Evolutionary conservation across 129 eudicot genomes (phyloP).

Genomic region (Daucus carota): DH1_v3.0 NC_030383.2:51851501-51852000

Average conservation of each 20-base stretch:
- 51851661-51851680: constrained; percentile 10
- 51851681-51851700: constrained; percentile 7
- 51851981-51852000: too few relatives aligned
- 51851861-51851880: too few relatives aligned
- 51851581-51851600: constrained; percentile 3
- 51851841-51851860: too few relatives aligned
- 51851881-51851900: too few relatives aligned
- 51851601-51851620: constrained; percentile 22
- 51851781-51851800: too few relatives aligned
- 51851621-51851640: constrained; percentile 24
- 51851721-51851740: constrained; percentile 1
- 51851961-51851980: not conserved
- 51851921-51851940: not conserved
- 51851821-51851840: too few relatives aligned
- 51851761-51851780: not conserved
- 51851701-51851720: not conserved
- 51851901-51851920: not conserved
- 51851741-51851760: not conserved
- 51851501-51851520: not conserved
- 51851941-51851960: not conserved
- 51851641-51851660: too few relatives aligned
- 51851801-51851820: too few relatives aligned
- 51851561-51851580: constrained; percentile 4
- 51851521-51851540: not conserved
- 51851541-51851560: not conserved